A percentile compares a stretch with the other conserved stretches of the same genome.
phyloP scores from a whole-genome alignment of 2,329 filamentous ascomycete genomes.

The Monilinia laxa region DNA sequence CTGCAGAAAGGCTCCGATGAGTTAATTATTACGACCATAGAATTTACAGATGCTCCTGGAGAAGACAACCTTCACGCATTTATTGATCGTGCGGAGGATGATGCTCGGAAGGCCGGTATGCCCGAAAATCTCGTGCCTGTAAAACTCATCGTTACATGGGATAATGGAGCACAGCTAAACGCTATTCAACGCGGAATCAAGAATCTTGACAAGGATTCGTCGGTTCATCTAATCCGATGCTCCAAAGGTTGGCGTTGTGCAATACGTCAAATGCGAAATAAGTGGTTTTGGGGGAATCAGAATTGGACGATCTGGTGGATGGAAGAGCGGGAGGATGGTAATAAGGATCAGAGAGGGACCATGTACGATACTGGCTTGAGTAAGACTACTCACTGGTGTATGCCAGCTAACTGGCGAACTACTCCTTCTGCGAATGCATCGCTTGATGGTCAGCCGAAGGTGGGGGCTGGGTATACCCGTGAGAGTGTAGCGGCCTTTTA shows the following conservation, averaged over 20 bases:
- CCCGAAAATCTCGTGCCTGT: background rate
- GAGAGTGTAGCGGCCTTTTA: background rate
- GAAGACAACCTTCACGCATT: slow-evolving; percentile 6
- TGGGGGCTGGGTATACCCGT: background rate
- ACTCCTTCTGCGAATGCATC: background rate
- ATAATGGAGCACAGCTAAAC: background rate
- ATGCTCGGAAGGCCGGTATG: slow-evolving; percentile 6
- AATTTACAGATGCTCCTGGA: slow-evolving; percentile 1
- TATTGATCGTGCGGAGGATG: slow-evolving; percentile 3
- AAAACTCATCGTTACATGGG: background rate
- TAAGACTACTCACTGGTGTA: background rate
- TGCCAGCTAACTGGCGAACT: background rate
- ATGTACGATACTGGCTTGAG: background rate
- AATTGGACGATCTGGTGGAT: slow-evolving; percentile 11
- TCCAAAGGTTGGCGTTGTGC: background rate
- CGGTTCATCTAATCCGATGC: background rate
- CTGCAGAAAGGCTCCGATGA: background rate
- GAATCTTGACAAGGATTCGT: background rate
- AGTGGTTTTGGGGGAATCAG: background rate
- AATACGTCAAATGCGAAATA: background rate
- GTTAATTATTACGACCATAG: background rate
- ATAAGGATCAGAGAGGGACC: background rate
- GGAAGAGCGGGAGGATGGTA: background rate
- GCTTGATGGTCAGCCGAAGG: background rate
- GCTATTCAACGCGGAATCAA: no score